phyloP scores from a whole-genome alignment of 805 yeast genomes.

The Myxozyma monticola region DNA sequence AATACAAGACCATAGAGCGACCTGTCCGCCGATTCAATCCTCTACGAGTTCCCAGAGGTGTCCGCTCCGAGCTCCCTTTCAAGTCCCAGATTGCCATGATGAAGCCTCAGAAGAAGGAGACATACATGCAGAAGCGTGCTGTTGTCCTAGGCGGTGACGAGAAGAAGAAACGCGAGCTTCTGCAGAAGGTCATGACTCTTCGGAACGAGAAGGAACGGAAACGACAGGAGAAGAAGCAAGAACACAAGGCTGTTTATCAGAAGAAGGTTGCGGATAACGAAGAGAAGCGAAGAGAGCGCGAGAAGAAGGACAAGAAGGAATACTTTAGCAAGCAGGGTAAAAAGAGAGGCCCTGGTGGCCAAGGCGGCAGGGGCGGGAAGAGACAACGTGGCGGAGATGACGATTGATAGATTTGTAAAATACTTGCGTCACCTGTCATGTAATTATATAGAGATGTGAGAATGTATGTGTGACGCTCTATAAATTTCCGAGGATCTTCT shows the following conservation, averaged over 20 bases:
- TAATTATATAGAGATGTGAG: too few species aligned
- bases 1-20: conserved; percentile 75
- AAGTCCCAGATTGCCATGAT: conserved; percentile 84
- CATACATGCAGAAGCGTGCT: conserved; percentile 87
- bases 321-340: conserved; percentile 55
- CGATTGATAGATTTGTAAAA: too few species aligned
- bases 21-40: conserved; percentile 82
- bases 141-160: conserved; percentile 74
- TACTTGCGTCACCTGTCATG: too few species aligned
- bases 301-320: conserved; percentile 82
- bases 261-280: conserved; percentile 76
- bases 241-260: conserved; percentile 70
- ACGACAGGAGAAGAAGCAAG: conserved; percentile 69
- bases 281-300: conserved; percentile 69
- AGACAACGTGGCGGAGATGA: conserved; percentile 34
- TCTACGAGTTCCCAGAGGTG: conserved; percentile 75
- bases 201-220: conserved; percentile 82
- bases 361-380: conserved; percentile 35
- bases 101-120: conserved; percentile 68
- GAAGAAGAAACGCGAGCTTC: conserved; percentile 83
- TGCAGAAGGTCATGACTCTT: conserved; percentile 82
- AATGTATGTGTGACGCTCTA: too few species aligned
- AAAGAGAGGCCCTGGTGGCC: conserved; percentile 34
- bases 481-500: too few species aligned
- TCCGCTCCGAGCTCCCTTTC: conserved; percentile 81